phyloP scores from a whole-genome alignment of 2,329 filamentous ascomycete species.

The Penicillium oxalicum region DNA sequence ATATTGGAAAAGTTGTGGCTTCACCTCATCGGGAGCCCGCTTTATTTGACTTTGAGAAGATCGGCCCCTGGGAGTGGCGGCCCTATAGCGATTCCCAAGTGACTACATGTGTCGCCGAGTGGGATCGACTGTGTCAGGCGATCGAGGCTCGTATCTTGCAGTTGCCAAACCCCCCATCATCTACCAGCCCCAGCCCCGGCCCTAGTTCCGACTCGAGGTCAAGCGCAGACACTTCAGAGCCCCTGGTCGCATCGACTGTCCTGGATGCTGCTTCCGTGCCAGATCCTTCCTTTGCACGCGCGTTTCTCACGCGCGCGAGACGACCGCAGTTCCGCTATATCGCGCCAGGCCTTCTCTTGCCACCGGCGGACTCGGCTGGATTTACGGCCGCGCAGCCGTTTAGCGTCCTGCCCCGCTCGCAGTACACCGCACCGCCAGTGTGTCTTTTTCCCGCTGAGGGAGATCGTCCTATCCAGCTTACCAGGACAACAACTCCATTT shows the following conservation, averaged over 20 bases:
- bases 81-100: constrained; percentile 28
- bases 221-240: constrained; percentile 9
- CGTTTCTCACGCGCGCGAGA: constrained; percentile 19
- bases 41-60: constrained; percentile 14
- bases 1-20: constrained; percentile 15
- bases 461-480: constrained; percentile 16
- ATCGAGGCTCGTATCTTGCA: constrained; percentile 19
- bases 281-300: constrained; percentile 9
- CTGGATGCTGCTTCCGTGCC: constrained; percentile 12
- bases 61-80: constrained; percentile 28
- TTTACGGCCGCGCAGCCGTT: constrained; percentile 21
- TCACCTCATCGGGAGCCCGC: constrained; percentile 15
- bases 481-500: constrained; percentile 13
- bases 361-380: constrained; percentile 8
- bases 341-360: constrained; percentile 13
- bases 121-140: constrained; percentile 16
- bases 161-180: constrained; percentile 6
- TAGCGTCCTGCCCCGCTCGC: constrained; percentile 8
- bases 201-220: neutral
- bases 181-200: neutral
- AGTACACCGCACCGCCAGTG: constrained; percentile 19
- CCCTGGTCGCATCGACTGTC: constrained; percentile 6
- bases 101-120: constrained; percentile 17
- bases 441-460: constrained; percentile 23
- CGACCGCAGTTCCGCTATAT: constrained; percentile 15